phyloP scores from a whole-genome alignment of 495 filamentous ascomycete genomes.

The Cryomyces minteri region DNA sequence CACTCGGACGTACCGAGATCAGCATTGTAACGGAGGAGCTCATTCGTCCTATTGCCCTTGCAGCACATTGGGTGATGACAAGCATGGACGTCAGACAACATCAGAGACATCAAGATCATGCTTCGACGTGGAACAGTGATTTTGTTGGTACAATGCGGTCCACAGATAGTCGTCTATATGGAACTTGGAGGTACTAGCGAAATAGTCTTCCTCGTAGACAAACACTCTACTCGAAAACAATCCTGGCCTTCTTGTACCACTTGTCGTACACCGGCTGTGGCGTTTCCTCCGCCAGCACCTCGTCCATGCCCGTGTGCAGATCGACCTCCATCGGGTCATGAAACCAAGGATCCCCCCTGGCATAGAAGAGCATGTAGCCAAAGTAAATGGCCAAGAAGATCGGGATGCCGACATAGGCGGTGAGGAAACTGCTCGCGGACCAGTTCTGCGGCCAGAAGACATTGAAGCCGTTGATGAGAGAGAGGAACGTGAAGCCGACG shows the following conservation, averaged over 20 bases:
- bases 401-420: slow-evolving; percentile 37
- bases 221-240: not conserved
- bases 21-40: too few relatives aligned
- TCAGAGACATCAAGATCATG: too few relatives aligned
- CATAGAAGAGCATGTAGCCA: slow-evolving; percentile 24
- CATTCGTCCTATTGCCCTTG: too few relatives aligned
- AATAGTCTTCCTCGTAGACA: too few relatives aligned
- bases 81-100: too few relatives aligned
- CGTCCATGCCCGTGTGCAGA: slow-evolving; percentile 33
- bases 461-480: slow-evolving; percentile 42
- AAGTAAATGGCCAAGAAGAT: slow-evolving; percentile 16
- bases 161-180: too few relatives aligned
- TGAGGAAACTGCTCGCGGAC: slow-evolving; percentile 34
- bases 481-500: slow-evolving; percentile 29
- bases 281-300: slow-evolving; percentile 32
- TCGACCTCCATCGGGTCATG: slow-evolving; percentile 33
- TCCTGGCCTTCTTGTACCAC: not conserved
- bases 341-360: slow-evolving; percentile 33
- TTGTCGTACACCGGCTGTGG: slow-evolving; percentile 9
- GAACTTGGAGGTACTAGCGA: too few relatives aligned
- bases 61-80: too few relatives aligned
- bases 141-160: too few relatives aligned
- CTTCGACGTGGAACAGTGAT: too few relatives aligned
- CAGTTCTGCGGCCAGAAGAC: slow-evolving; percentile 40
- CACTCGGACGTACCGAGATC: too few relatives aligned